phyloP scores from a whole-genome alignment of 805 yeast species.

The Priceomyces medius region DNA sequence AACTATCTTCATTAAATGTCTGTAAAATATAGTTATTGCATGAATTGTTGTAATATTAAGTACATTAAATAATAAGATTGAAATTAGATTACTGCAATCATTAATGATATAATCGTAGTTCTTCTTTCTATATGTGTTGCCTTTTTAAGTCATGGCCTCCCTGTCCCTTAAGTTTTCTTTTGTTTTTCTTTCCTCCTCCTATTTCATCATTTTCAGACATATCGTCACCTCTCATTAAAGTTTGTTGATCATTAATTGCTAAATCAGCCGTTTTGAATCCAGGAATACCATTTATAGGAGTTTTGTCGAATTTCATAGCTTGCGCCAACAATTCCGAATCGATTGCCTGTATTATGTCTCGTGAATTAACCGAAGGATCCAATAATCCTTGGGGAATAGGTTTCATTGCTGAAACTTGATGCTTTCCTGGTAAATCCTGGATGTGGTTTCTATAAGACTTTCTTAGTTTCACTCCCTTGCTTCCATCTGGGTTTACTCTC shows the following conservation, averaged over 20 bases:
- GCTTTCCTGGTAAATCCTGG: conserved; percentile 79
- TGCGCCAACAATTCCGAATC: conserved; percentile 48
- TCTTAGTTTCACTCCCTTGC: conserved; percentile 88
- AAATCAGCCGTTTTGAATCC: conserved; percentile 70
- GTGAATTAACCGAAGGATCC: conserved; percentile 38
- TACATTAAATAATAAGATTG: not conserved
- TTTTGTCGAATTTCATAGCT: conserved; percentile 60
- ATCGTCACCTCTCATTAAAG: conserved; percentile 41
- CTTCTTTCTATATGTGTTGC: conserved; percentile 31
- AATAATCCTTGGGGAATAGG: conserved; percentile 35
- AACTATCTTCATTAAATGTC: not conserved
- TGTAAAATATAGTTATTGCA: too few relatives aligned
- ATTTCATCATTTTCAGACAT: conserved; percentile 38
- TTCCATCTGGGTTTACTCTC: conserved; percentile 80
- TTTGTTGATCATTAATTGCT: conserved; percentile 55
- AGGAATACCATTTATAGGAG: conserved; percentile 68
- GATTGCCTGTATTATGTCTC: conserved; percentile 49
- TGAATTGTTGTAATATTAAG: not conserved
- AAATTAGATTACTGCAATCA: too few relatives aligned
- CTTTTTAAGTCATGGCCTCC: conserved; percentile 36
- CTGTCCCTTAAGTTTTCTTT: conserved; percentile 39
- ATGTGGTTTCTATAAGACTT: conserved; percentile 95
- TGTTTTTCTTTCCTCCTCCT: conserved; percentile 28
- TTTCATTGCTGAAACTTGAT: conserved; percentile 52
- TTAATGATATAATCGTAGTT: too few relatives aligned